phyloP scores from a whole-genome alignment of 1,284 basidiomycete genomes.

The Schizophyllum commune region DNA sequence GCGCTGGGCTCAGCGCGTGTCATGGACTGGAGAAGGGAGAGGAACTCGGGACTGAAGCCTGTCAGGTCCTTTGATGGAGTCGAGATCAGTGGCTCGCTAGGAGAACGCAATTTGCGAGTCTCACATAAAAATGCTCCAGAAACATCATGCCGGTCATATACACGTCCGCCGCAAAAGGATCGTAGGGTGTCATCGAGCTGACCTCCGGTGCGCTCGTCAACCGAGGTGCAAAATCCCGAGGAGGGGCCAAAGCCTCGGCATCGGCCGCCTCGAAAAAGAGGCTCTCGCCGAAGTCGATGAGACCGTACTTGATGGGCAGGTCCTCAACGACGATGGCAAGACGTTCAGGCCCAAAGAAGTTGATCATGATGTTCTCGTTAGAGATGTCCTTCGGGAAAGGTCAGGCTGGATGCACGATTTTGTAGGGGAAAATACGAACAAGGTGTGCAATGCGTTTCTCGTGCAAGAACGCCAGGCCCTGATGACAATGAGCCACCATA shows the following conservation, averaged over 20 bases:
- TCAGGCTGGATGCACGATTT: neutral
- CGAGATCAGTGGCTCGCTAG: neutral
- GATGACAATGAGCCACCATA: neutral
- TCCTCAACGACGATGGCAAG: neutral
- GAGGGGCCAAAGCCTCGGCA: neutral
- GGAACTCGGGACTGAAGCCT: neutral
- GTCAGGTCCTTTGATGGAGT: neutral
- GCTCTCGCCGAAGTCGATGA: neutral
- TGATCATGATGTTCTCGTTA: neutral
- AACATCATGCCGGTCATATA: neutral
- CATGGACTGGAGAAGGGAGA: neutral
- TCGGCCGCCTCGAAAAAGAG: neutral
- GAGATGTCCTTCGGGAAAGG: neutral
- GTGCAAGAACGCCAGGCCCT: neutral
- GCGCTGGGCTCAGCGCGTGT: neutral
- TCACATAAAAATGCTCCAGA: neutral
- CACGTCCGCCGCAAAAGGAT: neutral
- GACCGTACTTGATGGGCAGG: neutral
- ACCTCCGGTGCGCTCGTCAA: neutral
- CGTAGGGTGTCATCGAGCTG: neutral
- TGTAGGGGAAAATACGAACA: neutral
- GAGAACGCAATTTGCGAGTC: neutral
- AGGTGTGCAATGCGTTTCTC: neutral
- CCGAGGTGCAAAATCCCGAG: neutral
- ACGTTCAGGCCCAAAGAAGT: neutral